Percentiles rank a stretch among this genome's conserved stretches.
These are phyloP conservation scores for Obelidium mucronatum DNA, from an alignment of 192 early-diverging fungal genomes.

Conservation along the genomic window DNA sequence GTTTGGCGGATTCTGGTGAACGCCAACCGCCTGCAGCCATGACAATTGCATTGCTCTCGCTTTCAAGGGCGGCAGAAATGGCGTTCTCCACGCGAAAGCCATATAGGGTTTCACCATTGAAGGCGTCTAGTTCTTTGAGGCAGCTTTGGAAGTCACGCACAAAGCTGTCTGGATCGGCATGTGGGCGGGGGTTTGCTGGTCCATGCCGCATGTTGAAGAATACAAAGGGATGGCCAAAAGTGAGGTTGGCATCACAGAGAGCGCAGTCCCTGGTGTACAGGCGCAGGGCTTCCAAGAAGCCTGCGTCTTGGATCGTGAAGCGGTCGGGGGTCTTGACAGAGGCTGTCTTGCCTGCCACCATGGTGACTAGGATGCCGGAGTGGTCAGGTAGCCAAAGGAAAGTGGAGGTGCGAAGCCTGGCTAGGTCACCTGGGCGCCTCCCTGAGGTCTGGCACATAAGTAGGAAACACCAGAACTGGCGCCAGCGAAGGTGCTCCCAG, in stretches of 20 bases:
- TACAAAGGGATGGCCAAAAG: neutral
- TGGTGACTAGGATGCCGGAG: neutral
- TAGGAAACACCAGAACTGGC: conserved; percentile 1
- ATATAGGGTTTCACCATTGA: conserved; percentile 11
- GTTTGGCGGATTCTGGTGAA: neutral
- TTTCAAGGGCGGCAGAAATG: neutral
- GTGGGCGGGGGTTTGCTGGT: neutral
- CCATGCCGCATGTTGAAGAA: neutral
- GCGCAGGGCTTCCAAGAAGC: neutral
- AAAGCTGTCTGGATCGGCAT: neutral
- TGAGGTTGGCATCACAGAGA: neutral
- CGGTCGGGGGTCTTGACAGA: neutral
- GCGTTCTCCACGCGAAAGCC: neutral
- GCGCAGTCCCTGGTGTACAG: neutral
- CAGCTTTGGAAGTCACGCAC: neutral
- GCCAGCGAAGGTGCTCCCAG: neutral
- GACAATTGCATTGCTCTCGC: neutral
- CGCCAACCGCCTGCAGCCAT: neutral
- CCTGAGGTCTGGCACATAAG: neutral
- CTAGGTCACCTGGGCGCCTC: neutral
- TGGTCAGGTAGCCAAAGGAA: neutral
- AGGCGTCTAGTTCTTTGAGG: neutral
- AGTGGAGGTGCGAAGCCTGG: neutral
- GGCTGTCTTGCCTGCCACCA: conserved; percentile 8
- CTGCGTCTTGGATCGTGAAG: neutral